Evolutionary conservation across 2,329 filamentous ascomycete genomes (phyloP).

Genomic region (Phaeosphaeria sp.): DNA sequence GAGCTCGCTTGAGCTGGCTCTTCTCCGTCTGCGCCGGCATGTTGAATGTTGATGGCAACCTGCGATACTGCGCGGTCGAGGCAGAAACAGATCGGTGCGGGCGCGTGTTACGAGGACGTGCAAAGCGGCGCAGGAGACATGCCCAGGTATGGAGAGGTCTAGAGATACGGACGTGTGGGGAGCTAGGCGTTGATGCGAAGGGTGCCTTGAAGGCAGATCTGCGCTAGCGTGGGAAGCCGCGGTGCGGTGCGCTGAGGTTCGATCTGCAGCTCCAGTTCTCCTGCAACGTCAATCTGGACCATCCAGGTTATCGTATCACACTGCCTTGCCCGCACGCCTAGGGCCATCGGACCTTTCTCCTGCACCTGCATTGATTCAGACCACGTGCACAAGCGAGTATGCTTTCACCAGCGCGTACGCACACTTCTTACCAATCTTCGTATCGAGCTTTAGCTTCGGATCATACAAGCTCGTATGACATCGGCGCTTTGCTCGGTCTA

Average conservation of each 20-base stretch:
- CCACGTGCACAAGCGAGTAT: not conserved
- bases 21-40: conserved; percentile 72
- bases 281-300: not conserved
- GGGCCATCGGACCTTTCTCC: not conserved
- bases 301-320: too few species aligned
- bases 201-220: conserved; percentile 17
- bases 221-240: not conserved
- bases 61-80: conserved; percentile 18
- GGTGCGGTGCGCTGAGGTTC: not conserved
- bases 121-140: conserved; percentile 28
- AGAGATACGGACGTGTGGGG: conserved; percentile 15
- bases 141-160: conserved; percentile 18
- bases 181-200: conserved; percentile 21
- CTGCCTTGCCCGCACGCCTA: too few species aligned
- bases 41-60: conserved; percentile 5
- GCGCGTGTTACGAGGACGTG: conserved; percentile 24
- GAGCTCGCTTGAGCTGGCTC: conserved; percentile 82
- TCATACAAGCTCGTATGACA: not conserved
- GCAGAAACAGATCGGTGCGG: conserved; percentile 28
- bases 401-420: not conserved
- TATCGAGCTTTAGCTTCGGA: not conserved
- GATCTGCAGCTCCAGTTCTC: conserved; percentile 1
- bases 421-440: not conserved
- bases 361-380: not conserved
- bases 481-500: not conserved